phyloP scores from a whole-genome alignment of 140 eudicot species.

The Cichorium intybus region DNA sequence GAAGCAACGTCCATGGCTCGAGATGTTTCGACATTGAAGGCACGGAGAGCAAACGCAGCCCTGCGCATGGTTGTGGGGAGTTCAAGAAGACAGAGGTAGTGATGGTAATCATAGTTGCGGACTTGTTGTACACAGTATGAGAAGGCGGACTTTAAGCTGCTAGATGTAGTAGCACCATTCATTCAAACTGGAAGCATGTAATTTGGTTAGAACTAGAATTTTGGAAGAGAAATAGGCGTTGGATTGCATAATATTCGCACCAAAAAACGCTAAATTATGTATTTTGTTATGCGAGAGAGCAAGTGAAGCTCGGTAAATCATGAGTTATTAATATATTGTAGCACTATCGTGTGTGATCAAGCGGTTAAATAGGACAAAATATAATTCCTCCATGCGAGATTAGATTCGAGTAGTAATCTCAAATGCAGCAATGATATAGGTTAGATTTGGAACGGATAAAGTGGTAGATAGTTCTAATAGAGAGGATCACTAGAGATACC shows the following conservation, averaged over 20 bases:
- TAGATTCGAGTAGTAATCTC: slow-evolving; percentile 5
- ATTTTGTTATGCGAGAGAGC: neutral
- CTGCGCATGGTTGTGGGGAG: slow-evolving; percentile 78
- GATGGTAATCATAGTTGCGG: slow-evolving; percentile 89
- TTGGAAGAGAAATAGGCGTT: too few relatives aligned
- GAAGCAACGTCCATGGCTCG: slow-evolving; percentile 94
- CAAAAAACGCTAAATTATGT: too few relatives aligned
- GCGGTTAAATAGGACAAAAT: too few relatives aligned
- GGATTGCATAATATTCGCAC: slow-evolving; percentile 1
- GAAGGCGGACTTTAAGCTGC: slow-evolving; percentile 66
- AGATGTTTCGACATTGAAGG: slow-evolving; percentile 87
- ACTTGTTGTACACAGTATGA: slow-evolving; percentile 97
- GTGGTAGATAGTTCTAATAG: neutral
- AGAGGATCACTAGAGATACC: neutral
- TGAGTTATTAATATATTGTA: neutral
- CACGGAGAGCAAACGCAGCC: slow-evolving; percentile 95
- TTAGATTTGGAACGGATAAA: neutral
- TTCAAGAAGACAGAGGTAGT: slow-evolving; percentile 91
- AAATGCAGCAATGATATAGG: neutral
- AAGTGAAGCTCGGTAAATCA: neutral
- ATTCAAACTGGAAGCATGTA: slow-evolving; percentile 30
- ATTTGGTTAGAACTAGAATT: slow-evolving; percentile 1
- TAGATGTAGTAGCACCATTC: slow-evolving; percentile 58
- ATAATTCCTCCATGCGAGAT: neutral
- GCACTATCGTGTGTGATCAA: too few relatives aligned